Evolutionary conservation across 1,139 yeast genomes (phyloP), one percentile per base, ranked within the genome.

Genomic region (Candida tropicalis): DNA sequence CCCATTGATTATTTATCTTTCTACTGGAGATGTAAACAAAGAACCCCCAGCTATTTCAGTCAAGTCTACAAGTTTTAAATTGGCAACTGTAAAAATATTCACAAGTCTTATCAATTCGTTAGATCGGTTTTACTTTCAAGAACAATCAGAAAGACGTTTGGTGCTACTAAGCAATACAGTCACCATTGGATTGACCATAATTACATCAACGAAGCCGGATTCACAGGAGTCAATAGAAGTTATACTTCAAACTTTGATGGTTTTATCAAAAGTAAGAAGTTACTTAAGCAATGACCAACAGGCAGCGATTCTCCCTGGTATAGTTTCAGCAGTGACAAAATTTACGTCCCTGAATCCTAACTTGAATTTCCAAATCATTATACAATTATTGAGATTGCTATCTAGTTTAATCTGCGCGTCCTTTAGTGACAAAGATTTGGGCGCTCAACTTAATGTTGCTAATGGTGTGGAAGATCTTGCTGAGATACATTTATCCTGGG

Each of bases 261-360:
- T 47, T 7, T 47, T 51, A 23, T n/a, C 40, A 3, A 47, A 40
- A 3, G 37, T 43, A 11, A 28, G 39, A 13, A 33, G 28, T 5
- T 26, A 34, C 12, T 57, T 70, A 5, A 44, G 64, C 2, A 28
- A 68, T 1, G 65, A 63, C 16, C 69, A 68, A 38, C 42, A 67
- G n/a, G 58, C 75, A 2, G 63, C 63, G 36, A 65, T 73, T 3
- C 56, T 73, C 16, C 79, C 79, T 0, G 78, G 78, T 0, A 52
- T 69, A 4, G 55, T 63, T 0, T 72, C 77, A 3, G 55, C 65
- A 28, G 42, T 69, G 18, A 55, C 70, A 3, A 63, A 62, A 23
- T 70, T 64, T 48, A 54, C 54, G 10, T 48, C 63, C 0, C 32
- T 43, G 4, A 49, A 65, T 0, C 59, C 56, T 22, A 58, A 53